Percentiles rank a stretch among this genome's conserved stretches.
phyloP scores from a whole-genome alignment of 345 rosid genomes.

The Gossypium mustelinum region DNA sequence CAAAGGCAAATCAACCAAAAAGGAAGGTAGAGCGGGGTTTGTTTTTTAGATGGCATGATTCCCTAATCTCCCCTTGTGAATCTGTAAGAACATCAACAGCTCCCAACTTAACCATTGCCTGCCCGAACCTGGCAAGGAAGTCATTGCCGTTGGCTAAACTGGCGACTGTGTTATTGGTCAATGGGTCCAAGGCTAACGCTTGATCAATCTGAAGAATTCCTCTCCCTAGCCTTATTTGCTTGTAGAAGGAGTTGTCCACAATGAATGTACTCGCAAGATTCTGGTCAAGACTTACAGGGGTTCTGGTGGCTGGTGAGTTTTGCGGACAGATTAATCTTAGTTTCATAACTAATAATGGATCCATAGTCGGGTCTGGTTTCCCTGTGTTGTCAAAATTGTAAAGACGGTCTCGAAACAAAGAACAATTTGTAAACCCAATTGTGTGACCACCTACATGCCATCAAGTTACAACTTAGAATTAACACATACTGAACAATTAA shows the following conservation, averaged over 20 bases:
- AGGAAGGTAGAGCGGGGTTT: neutral
- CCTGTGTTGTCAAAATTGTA: slow-evolving; percentile 43
- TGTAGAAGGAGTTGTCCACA: slow-evolving; percentile 51
- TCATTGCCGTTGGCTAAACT: slow-evolving; percentile 25
- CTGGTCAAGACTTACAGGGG: slow-evolving; percentile 41
- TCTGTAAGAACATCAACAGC: slow-evolving; percentile 19
- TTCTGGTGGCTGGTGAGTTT: slow-evolving; percentile 5
- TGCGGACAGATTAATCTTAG: slow-evolving; percentile 23
- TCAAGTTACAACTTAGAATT: too few species aligned
- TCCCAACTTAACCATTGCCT: slow-evolving; percentile 60
- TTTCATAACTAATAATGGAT: slow-evolving; percentile 25
- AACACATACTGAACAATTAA: too few species aligned
- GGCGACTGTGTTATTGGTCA: slow-evolving; percentile 27
- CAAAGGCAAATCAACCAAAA: neutral
- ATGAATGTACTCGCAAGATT: slow-evolving; percentile 24
- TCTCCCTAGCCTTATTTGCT: slow-evolving; percentile 25
- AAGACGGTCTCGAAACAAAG: slow-evolving; percentile 47
- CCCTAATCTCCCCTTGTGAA: slow-evolving; percentile 43
- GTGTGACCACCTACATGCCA: slow-evolving; percentile 48
- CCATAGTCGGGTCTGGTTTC: slow-evolving; percentile 54
- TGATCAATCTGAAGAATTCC: slow-evolving; percentile 58
- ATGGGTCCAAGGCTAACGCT: slow-evolving; percentile 28
- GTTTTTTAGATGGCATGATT: slow-evolving; percentile 25
- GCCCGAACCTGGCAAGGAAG: slow-evolving; percentile 39
- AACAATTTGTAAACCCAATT: slow-evolving; percentile 49